Evolutionary conservation across 345 rosid genomes (phyloP).

Genomic region (Angophora floribunda): DNA sequence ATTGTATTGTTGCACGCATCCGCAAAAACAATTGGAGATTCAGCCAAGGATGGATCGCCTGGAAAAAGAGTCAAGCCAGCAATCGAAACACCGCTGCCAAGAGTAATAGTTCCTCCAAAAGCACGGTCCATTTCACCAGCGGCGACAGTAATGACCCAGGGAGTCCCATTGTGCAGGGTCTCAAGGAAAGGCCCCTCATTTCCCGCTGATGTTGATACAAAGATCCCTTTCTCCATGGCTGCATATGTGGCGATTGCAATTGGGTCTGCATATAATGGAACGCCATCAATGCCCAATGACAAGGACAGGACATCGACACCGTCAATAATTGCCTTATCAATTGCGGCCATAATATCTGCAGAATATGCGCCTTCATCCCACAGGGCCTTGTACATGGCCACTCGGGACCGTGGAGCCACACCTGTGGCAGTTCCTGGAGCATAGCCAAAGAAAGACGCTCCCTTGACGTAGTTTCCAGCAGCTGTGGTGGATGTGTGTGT

Average conservation of each 20-base stretch:
- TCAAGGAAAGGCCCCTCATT: constrained; percentile 3
- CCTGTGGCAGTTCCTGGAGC: constrained; percentile 38
- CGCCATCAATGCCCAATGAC: constrained; percentile 26
- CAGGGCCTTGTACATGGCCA: constrained; percentile 43
- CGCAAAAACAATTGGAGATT: constrained; percentile 24
- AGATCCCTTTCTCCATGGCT: constrained; percentile 32
- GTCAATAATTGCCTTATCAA: constrained; percentile 41
- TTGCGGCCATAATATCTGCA: constrained; percentile 37
- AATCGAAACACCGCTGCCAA: constrained; percentile 12
- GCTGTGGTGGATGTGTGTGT: constrained; percentile 52
- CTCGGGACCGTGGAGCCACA: constrained; percentile 31
- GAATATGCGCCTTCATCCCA: constrained; percentile 20
- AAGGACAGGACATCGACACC: constrained; percentile 43
- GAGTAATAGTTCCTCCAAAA: constrained; percentile 8
- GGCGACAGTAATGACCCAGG: constrained; percentile 29
- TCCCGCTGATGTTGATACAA: constrained; percentile 25
- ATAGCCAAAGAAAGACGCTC: constrained; percentile 32
- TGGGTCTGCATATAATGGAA: constrained; percentile 31
- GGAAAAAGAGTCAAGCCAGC: constrained; percentile 15
- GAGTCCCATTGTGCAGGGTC: constrained; percentile 25
- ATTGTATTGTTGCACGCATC: constrained; percentile 13
- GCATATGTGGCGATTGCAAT: constrained; percentile 41
- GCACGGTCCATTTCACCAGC: constrained; percentile 26
- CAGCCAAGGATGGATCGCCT: constrained; percentile 2
- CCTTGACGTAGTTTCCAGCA: constrained; percentile 23